Conservation (phyloP, 768 basidiomycete species). For the Phallus indusiatus region DNA sequence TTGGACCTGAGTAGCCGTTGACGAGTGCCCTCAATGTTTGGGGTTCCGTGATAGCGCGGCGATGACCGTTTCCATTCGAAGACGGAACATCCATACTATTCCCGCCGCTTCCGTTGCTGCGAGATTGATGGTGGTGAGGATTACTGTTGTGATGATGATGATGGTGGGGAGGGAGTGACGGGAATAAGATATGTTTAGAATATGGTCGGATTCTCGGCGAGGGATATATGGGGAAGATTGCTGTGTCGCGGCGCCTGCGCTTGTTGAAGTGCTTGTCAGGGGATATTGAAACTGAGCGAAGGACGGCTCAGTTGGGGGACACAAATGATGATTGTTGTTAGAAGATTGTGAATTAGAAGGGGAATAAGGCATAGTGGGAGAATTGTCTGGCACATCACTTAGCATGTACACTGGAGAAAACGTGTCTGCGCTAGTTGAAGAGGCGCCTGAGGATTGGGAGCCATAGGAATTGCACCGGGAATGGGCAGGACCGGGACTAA, state of each 20-base stretch:
- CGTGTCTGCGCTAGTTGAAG: constrained; percentile 3
- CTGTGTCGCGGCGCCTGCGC: constrained; percentile 5
- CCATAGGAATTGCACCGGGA: constrained; percentile 7
- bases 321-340: constrained; percentile 3
- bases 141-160: too few relatives aligned
- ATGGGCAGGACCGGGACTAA: constrained; percentile 8
- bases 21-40: constrained; percentile 31
- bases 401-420: constrained; percentile 8
- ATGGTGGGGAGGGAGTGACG: constrained; percentile 2
- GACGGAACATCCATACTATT: constrained; percentile 11
- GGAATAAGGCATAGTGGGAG: constrained; percentile 1
- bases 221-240: constrained; percentile 2
- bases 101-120: neutral
- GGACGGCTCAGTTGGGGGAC: constrained; percentile 3
- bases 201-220: constrained; percentile 7
- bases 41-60: constrained; percentile 50
- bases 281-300: constrained; percentile 9
- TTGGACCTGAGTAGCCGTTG: neutral
- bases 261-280: constrained; percentile 2
- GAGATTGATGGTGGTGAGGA: neutral
- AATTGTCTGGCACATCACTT: constrained; percentile 5
- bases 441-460: constrained; percentile 8
- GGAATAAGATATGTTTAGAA: constrained; percentile 8
- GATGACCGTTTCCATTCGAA: constrained; percentile 41
- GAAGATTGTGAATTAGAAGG: neutral